These are phyloP conservation scores for Eucalyptus globulus DNA, from an alignment of 345 rosid species.

Conservation along the genomic window DNA sequence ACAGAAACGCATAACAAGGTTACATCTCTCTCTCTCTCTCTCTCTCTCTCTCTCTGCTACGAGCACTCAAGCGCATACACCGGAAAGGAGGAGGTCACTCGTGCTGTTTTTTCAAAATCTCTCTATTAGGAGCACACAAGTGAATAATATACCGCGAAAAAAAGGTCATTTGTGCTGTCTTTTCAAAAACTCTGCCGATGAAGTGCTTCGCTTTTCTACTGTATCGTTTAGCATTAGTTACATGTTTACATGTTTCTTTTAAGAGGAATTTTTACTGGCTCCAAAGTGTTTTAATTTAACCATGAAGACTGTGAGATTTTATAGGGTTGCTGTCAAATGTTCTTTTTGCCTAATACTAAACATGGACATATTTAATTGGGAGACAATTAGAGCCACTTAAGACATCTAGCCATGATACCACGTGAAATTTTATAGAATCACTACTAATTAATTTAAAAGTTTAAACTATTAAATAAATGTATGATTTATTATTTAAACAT, in stretches of 20 bases:
- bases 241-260: neutral
- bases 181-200: neutral
- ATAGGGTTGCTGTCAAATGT: too few species aligned
- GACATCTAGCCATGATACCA: accelerated
- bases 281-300: neutral
- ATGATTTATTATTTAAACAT: too few species aligned
- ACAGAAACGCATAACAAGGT: neutral
- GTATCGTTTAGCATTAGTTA: neutral
- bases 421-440: too few species aligned
- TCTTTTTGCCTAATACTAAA: too few species aligned
- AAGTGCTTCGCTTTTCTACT: neutral
- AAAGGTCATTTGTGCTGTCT: neutral
- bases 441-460: accelerated
- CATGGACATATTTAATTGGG: too few species aligned
- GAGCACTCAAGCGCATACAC: too few species aligned
- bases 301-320: too few species aligned
- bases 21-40: neutral
- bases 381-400: too few species aligned
- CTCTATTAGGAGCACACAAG: neutral
- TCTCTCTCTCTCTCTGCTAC: too few species aligned
- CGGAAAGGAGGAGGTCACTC: too few species aligned
- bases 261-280: neutral
- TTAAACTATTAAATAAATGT: accelerated
- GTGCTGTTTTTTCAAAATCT: neutral
- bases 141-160: neutral